Percentiles rank a stretch among this genome's conserved stretches.
Conservation (phyloP, 2,329 filamentous ascomycete genomes). For the Xylaria sp. region DNA sequence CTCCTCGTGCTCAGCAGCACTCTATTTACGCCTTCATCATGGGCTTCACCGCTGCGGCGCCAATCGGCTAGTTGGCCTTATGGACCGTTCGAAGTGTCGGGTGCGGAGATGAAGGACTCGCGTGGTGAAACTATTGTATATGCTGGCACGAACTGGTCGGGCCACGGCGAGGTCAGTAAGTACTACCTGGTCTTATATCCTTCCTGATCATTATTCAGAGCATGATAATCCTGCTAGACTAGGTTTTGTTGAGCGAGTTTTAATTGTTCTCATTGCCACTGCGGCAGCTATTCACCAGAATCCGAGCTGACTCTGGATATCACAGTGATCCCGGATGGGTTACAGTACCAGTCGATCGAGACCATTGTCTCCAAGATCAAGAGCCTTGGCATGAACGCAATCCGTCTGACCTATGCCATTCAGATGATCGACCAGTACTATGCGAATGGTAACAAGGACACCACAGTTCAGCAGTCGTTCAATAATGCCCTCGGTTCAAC, state of each 20-base stretch:
- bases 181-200: background rate
- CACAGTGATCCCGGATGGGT: slow-evolving; percentile 68
- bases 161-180: slow-evolving; percentile 63
- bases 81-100: slow-evolving; percentile 52
- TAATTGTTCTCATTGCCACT: background rate
- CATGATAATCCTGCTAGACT: background rate
- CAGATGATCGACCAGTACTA: slow-evolving; percentile 71
- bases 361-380: slow-evolving; percentile 66
- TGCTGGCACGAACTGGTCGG: slow-evolving; percentile 71
- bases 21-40: slow-evolving; percentile 35
- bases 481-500: slow-evolving; percentile 58
- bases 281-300: background rate
- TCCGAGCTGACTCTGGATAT: slow-evolving; percentile 11
- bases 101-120: slow-evolving; percentile 56
- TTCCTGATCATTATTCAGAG: background rate
- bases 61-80: slow-evolving; percentile 44
- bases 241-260: background rate
- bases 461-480: slow-evolving; percentile 59
- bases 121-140: slow-evolving; percentile 58
- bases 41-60: slow-evolving; percentile 39
- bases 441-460: slow-evolving; percentile 58
- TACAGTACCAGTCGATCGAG: slow-evolving; percentile 68
- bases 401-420: slow-evolving; percentile 71
- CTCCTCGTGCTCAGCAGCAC: slow-evolving; percentile 43
- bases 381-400: slow-evolving; percentile 69